Percentiles rank a stretch among this genome's conserved stretches.
phyloP scores from a whole-genome alignment of 1,139 yeast species.

The Tardiomyces blankii region DNA sequence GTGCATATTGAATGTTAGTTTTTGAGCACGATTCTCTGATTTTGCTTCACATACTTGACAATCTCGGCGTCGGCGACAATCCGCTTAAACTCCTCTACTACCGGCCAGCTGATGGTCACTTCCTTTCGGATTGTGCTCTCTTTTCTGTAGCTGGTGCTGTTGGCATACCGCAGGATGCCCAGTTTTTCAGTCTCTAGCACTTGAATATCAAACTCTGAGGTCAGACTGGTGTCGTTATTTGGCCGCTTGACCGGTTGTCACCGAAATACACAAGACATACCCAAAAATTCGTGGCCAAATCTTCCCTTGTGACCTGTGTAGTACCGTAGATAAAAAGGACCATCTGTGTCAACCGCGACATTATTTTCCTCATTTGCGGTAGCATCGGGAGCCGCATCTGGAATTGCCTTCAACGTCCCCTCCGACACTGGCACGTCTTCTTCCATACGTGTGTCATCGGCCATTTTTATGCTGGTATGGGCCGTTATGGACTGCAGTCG shows the following conservation, averaged over 20 bases:
- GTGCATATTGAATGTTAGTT: slow-evolving; percentile 3
- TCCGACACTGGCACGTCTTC: too few species aligned
- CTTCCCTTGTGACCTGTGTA: slow-evolving; percentile 35
- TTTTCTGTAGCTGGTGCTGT: slow-evolving; percentile 35
- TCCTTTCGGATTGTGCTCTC: slow-evolving; percentile 34
- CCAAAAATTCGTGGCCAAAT: slow-evolving; percentile 35
- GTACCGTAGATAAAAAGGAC: slow-evolving; percentile 30
- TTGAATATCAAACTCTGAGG: slow-evolving; percentile 30
- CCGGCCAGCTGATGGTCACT: slow-evolving; percentile 27
- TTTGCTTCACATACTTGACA: slow-evolving; percentile 13
- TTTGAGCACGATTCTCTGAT: neutral
- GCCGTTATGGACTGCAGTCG: too few species aligned
- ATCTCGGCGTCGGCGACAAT: slow-evolving; percentile 32
- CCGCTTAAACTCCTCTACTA: slow-evolving; percentile 26
- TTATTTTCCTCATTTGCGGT: too few species aligned
- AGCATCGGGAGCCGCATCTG: too few species aligned
- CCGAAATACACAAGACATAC: too few species aligned
- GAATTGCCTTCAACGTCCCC: too few species aligned
- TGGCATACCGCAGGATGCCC: slow-evolving; percentile 33
- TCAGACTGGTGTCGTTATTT: too few species aligned
- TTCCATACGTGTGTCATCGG: too few species aligned
- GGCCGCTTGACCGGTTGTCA: too few species aligned
- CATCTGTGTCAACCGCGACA: slow-evolving; percentile 5
- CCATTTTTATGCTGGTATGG: too few species aligned
- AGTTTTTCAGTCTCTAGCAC: slow-evolving; percentile 23